Percentiles rank a stretch among this genome's conserved stretches.
Conservation (phyloP, 139 green algal species). For the Pleodorina starrii region DNA sequence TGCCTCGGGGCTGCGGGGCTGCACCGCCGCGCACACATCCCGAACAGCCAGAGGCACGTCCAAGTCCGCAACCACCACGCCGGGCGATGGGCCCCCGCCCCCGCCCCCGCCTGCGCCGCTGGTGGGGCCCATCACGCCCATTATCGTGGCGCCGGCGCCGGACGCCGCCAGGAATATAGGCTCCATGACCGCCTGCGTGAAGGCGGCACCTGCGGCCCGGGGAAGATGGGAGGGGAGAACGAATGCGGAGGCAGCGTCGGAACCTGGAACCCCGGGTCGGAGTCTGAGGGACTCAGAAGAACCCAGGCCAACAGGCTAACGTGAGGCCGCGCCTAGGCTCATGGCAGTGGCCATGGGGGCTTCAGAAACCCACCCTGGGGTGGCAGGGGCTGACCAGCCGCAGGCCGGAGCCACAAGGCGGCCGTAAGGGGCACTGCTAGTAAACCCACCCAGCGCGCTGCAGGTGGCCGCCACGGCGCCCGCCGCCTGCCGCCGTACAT, state of each 20-base stretch:
- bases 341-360: too few relatives aligned
- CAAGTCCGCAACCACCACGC: background rate
- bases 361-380: too few relatives aligned
- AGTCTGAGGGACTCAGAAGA: too few relatives aligned
- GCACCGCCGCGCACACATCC: background rate
- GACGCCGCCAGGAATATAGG: constrained; percentile 31
- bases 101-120: background rate
- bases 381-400: too few relatives aligned
- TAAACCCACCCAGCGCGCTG: constrained; percentile 39
- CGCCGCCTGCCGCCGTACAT: constrained; percentile 34
- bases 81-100: background rate
- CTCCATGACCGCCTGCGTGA: constrained; percentile 30
- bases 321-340: too few relatives aligned
- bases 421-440: too few relatives aligned
- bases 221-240: too few relatives aligned
- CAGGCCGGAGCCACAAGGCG: too few relatives aligned
- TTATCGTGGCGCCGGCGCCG: background rate
- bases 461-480: constrained; percentile 20
- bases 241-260: too few relatives aligned
- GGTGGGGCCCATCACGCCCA: too few relatives aligned
- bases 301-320: too few relatives aligned
- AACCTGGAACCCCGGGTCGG: too few relatives aligned
- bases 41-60: background rate
- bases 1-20: background rate
- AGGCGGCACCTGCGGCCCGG: constrained; percentile 21